Evolutionary conservation across 1,139 yeast species (phyloP), one percentile per base, ranked within the genome.

Genomic region (Yamadazyma triangularis): DNA sequence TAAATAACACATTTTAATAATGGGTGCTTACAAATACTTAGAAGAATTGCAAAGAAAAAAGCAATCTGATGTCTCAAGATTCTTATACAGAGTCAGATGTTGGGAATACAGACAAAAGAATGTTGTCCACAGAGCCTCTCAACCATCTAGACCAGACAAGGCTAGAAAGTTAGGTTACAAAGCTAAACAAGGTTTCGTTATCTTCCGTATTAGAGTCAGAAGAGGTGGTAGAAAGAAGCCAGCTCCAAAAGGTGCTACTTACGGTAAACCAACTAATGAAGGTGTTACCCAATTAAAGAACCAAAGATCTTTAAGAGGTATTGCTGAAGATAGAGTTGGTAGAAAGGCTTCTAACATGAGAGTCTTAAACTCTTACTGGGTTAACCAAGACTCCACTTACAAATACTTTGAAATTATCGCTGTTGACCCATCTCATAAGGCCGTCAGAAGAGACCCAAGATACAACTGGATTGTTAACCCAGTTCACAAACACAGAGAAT

Each of bases 161-260:
- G 98, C 98, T 60, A 91, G 97, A 82, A 87, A 95, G 75, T 82
- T 91, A 64, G 98, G 98, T 56, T 91, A 91, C 96, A 91, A 91
- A 84, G 98, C 98, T 74, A 91, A 91, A 84, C 98, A 91, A 79
- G 98, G 98, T 58, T 91, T 86, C 68, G 96, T 86, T 53, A 79
- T 91, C 79, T 91, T 75, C 95, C 85, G 98, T 75, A 75, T 89
- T 70, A 88, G 98, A 77, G 98, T 91, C 60, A 88, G 97, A 80
- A 87, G 98, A 78, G 98, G 98, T 79, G 91, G 93, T 79, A 89
- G 98, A 83, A 91, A 91, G 96, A 87, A 96, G 79, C 97, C 96
- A 61, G 97, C 84, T 62, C 89, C 94, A 77, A 91, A 91, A 91
- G 98, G 98, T 85, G 97, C 96, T 61, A 91, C 97, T 68, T 89